Base-by-base conservation (phyloP, 2,329 filamentous ascomycete genomes). In the Coniella vitis region DNA sequence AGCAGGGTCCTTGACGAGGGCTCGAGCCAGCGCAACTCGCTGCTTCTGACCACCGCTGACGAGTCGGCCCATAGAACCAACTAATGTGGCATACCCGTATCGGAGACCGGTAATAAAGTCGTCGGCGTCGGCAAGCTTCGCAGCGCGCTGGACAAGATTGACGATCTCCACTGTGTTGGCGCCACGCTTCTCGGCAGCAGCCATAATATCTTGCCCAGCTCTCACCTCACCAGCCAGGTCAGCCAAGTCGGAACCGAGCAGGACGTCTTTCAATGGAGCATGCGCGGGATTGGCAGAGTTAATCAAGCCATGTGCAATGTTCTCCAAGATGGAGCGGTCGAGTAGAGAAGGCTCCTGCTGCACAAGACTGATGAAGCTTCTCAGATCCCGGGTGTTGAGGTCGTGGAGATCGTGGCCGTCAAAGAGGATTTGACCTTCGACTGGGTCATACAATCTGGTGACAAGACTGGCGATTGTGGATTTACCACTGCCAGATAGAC, bases 21-120 rank as follows among this genome's bases (percentile, higher is more conserved):
- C 76, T 21, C 79, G 67, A 1, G 80, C 79, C 5, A 83, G 67
- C 7, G 78, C 77, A 46, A 84, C 68, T 4, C 79, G 69, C 57
- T 84, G 80, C 45, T 76, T 72, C 57, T 84, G 79, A 1, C 79
- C 79, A 47, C 79, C 79, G 41, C 74, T 79, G 29, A 83, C 66
- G 5, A 79, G 68, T 32, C 70, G 72, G 21, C 78, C 78, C 10
- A 68, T 69, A 7, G 70, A 68, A 3, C 80, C 79, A 2, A 81
- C 74, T 3, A 69, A 60, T 0, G 76, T 77, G 32, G 68, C 71
- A 14, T 77, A 74, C 0, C 79, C 79, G 36, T 74, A 63, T 41
- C 81, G 73, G 2, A 79, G 70, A 1, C 62, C 65, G 38, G 69
- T 65, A 55, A 80, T 80, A 58, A 82, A 85, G 12, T 58, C 59